These are phyloP conservation scores for Dipsacomyces acuminosporus DNA, from an alignment of 371 early-diverging fungal species.

Conservation along the genomic window DNA sequence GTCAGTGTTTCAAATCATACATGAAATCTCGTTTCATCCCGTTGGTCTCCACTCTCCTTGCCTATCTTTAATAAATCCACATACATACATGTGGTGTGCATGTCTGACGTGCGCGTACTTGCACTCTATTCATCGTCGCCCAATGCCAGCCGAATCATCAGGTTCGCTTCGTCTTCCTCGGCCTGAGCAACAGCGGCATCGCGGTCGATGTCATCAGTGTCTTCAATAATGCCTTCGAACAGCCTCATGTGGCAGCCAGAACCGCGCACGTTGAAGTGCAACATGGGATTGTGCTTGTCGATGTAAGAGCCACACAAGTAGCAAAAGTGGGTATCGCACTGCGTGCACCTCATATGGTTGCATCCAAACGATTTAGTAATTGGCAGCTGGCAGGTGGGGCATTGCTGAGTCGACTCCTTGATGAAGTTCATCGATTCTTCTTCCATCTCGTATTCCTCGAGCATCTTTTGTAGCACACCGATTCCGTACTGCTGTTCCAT, in stretches of 20 bases:
- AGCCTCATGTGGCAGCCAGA: conserved; percentile 36
- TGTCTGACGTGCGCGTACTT: no score
- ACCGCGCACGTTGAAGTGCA: conserved; percentile 28
- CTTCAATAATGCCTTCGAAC: conserved; percentile 19
- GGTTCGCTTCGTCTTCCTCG: conserved; percentile 3
- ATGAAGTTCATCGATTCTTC: conserved; percentile 19
- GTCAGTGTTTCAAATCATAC: no score
- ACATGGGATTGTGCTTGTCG: conserved; percentile 26
- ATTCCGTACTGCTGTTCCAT: conserved; percentile 47
- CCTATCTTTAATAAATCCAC: no score
- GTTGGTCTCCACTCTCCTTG: no score
- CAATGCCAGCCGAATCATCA: conserved; percentile 1
- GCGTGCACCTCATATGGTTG: conserved; percentile 44
- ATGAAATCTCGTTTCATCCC: no score
- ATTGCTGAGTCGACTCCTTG: conserved; percentile 27
- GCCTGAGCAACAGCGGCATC: neutral
- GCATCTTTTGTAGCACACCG: conserved; percentile 21
- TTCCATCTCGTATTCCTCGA: conserved; percentile 25
- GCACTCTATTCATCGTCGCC: neutral
- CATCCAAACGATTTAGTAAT: conserved; percentile 41
- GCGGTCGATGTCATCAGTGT: neutral
- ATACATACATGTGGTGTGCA: no score
- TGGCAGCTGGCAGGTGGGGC: conserved; percentile 34
- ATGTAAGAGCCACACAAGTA: conserved; percentile 46
- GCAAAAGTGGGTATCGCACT: conserved; percentile 49